A percentile compares a stretch with the other conserved stretches of the same genome.
These are phyloP conservation scores for Phtheirospermum japonicum DNA, from an alignment of 257 asterid species.

Conservation along the genomic window DNA sequence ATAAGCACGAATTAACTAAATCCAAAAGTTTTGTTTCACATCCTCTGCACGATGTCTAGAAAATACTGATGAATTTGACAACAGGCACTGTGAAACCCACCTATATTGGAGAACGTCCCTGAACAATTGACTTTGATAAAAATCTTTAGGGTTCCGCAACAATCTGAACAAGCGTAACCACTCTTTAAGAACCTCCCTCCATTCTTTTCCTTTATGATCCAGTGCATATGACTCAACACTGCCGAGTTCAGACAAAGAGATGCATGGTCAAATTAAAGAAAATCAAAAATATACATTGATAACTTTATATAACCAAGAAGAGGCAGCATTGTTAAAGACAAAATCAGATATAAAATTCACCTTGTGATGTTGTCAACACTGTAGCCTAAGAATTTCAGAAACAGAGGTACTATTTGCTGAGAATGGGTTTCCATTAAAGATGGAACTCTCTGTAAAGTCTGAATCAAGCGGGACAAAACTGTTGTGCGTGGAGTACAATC, in stretches of 20 bases:
- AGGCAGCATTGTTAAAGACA: slow-evolving; percentile 8
- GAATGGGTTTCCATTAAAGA: slow-evolving; percentile 63
- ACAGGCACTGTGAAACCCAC: slow-evolving; percentile 35
- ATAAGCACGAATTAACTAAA: slow-evolving; percentile 15
- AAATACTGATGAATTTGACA: neutral
- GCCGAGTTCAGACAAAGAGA: slow-evolving; percentile 31
- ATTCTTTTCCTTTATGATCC: slow-evolving; percentile 58
- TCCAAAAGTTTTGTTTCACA: neutral
- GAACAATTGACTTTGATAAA: slow-evolving; percentile 50
- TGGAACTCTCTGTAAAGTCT: slow-evolving; percentile 67
- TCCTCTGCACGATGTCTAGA: neutral
- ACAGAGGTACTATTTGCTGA: slow-evolving; percentile 66
- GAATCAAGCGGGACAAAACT: slow-evolving; percentile 64
- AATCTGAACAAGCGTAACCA: slow-evolving; percentile 73
- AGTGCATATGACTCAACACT: slow-evolving; percentile 45
- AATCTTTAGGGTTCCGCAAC: slow-evolving; percentile 68
- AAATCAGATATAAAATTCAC: slow-evolving; percentile 33
- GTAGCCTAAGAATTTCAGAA: slow-evolving; percentile 80
- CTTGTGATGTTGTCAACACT: slow-evolving; percentile 45
- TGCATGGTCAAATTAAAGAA: slow-evolving; percentile 18
- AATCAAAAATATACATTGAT: slow-evolving; percentile 2
- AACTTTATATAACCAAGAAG: slow-evolving; percentile 20
- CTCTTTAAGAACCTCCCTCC: slow-evolving; percentile 70
- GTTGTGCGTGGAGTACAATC: slow-evolving; percentile 53
- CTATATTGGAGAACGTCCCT: slow-evolving; percentile 73